Base-by-base conservation (phyloP, 2,329 filamentous ascomycete genomes). In the Taxawa tesnikishii region DNA sequence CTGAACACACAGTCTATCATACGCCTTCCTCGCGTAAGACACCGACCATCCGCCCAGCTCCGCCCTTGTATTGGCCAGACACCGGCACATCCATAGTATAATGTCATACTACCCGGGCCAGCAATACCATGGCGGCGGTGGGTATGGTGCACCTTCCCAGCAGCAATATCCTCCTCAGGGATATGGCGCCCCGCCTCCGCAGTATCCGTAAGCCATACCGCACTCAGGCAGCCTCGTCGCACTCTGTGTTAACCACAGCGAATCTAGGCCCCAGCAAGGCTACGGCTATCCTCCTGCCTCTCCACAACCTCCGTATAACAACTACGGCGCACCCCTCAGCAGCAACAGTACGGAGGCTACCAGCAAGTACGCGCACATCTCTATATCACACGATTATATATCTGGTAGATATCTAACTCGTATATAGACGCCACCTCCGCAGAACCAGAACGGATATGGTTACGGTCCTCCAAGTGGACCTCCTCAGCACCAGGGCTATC, bases 281-380 rank as follows among this genome's bases (percentile, higher is more conserved):
- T 39, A 43, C 34, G 53, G 53, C 15, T 54, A 56, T 24, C 30
- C 36, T n/a, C 27, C 44, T 23, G 8, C 19, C 18, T 56, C 55
- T 17, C 53, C 51, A 10, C 51, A 53, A 32, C 55, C 52, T 38
- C 45, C 45, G 3, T 51, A 50, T 35, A 51, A 54, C 32, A 46
- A 47, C 19, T 56, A 56, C 33, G 51, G 53, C 16, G 50, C 54
- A 25, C 29, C 28, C n/a, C 27, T 14, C 59, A 59, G 28, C 59
- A 57, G 29, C 56, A 54, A 34, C 58, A 59, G 33, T 56, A 59
- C 32, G 43, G 47, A 21, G 58, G 58, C 33, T 62, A 60, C 40
- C 51, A 58, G 14, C 53, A 59, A 45, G 57, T 59, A 34, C 36
- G 46, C 46, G 11, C 18, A 26, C 31, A 13, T n/a, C n/a, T n/a